Percentiles rank a stretch among this genome's conserved stretches.
These are phyloP conservation scores for Monilinia fructicola DNA, from an alignment of 2,329 filamentous ascomycete genomes.

Conservation along the genomic window DNA sequence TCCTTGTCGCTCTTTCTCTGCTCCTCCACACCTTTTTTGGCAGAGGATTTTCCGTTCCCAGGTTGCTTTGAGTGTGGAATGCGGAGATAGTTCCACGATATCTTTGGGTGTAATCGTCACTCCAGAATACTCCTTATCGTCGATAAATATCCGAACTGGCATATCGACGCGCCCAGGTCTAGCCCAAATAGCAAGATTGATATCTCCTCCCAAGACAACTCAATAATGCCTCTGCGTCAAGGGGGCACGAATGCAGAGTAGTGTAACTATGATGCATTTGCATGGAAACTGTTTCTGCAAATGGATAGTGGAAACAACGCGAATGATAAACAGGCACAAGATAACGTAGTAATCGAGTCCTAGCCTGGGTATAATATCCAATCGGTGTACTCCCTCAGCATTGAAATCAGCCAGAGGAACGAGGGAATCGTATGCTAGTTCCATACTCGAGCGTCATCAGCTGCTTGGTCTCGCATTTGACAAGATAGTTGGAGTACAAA, in stretches of 20 bases:
- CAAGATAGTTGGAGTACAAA: slow-evolving; percentile 27
- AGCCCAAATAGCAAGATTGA: slow-evolving; percentile 27
- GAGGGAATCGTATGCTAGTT: slow-evolving; percentile 25
- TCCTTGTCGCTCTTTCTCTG: slow-evolving; percentile 33
- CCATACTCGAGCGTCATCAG: slow-evolving; percentile 27
- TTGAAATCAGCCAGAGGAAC: slow-evolving; percentile 28
- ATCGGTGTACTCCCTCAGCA: slow-evolving; percentile 29
- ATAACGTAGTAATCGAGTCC: slow-evolving; percentile 26
- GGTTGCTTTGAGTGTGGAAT: slow-evolving; percentile 26
- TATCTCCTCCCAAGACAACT: slow-evolving; percentile 27
- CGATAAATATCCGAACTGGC: slow-evolving; percentile 23
- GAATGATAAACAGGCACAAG: slow-evolving; percentile 24
- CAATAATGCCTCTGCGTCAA: slow-evolving; percentile 26
- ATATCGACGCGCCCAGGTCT: slow-evolving; percentile 28
- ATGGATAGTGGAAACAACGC: slow-evolving; percentile 40
- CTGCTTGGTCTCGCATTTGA: slow-evolving; percentile 29
- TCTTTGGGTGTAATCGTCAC: slow-evolving; percentile 25
- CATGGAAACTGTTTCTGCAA: slow-evolving; percentile 48
- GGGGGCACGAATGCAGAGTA: slow-evolving; percentile 29
- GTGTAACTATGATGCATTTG: slow-evolving; percentile 28
- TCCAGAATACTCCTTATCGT: slow-evolving; percentile 35
- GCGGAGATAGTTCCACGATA: slow-evolving; percentile 37
- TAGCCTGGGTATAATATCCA: slow-evolving; percentile 29
- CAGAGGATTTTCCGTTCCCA: slow-evolving; percentile 30
- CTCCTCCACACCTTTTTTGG: slow-evolving; percentile 38